Evolutionary conservation across 768 basidiomycete species (phyloP).

Genomic region (Pleurotus citrinopileatus): DNA sequence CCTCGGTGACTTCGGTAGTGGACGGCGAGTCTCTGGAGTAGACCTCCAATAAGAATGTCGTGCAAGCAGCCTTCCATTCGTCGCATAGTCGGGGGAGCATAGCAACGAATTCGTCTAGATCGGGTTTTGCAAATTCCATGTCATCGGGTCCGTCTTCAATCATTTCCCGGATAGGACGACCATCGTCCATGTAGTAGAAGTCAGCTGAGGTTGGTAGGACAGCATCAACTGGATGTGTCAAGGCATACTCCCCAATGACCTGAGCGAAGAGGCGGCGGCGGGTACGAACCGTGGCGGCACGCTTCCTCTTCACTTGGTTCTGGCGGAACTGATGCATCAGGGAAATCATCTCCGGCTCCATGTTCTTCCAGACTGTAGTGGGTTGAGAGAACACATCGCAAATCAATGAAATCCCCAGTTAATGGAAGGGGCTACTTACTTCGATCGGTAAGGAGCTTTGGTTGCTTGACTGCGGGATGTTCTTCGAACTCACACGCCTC

Average conservation of each 20-base stretch:
- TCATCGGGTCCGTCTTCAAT: constrained; percentile 17
- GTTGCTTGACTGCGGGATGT: constrained; percentile 45
- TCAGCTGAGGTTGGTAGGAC: constrained; percentile 26
- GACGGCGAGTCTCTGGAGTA: not conserved
- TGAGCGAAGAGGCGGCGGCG: not conserved
- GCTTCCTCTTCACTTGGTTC: not conserved
- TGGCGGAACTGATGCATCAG: constrained; percentile 46
- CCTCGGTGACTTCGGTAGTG: not conserved
- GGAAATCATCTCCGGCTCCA: constrained; percentile 36
- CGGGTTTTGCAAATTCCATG: not conserved
- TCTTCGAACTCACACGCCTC: constrained; percentile 22
- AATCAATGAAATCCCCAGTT: too few species aligned
- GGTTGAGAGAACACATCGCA: too few species aligned
- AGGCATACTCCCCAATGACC: not conserved
- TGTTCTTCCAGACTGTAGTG: constrained; percentile 49
- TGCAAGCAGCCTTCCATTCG: not conserved
- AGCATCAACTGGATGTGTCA: constrained; percentile 12
- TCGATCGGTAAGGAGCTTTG: constrained; percentile 46
- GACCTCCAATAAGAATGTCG: not conserved
- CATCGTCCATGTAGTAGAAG: constrained; percentile 16
- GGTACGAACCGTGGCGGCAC: not conserved
- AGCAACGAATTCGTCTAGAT: not conserved
- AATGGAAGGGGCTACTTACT: constrained; percentile 32
- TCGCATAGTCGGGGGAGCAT: not conserved
- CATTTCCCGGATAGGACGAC: not conserved